These are phyloP conservation scores for Calonectria honghensis DNA, from an alignment of 2,329 filamentous ascomycete species.

Conservation along the genomic window DNA sequence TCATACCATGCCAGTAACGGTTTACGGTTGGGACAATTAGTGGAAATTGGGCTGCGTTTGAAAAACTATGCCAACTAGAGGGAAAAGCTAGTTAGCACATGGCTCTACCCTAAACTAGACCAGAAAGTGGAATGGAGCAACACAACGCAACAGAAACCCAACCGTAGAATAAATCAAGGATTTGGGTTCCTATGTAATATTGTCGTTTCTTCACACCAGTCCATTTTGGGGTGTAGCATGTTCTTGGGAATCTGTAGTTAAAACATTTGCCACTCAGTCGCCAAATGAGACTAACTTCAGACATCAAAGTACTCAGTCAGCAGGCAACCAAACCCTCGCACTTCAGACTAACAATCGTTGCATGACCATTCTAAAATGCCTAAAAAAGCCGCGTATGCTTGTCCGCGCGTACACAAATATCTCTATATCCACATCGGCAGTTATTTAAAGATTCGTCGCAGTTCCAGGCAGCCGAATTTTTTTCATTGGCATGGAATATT, in stretches of 20 bases:
- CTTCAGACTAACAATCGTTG: neutral
- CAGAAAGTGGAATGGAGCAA: neutral
- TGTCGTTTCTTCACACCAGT: neutral
- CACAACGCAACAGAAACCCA: neutral
- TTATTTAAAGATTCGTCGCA: neutral
- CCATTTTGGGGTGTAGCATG: neutral
- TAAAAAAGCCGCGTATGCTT: conserved; percentile 6
- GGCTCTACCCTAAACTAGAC: conserved; percentile 1
- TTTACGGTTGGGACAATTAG: neutral
- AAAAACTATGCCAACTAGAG: neutral
- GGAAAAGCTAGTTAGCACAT: neutral
- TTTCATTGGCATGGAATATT: neutral
- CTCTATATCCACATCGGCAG: neutral
- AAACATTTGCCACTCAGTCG: neutral
- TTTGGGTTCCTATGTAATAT: neutral
- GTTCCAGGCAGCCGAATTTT: conserved; percentile 24
- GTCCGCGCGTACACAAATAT: conserved; percentile 2
- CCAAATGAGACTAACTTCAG: neutral
- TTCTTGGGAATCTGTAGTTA: neutral
- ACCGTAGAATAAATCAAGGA: no score
- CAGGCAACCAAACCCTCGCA: neutral
- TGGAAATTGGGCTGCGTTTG: neutral
- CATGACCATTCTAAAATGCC: neutral
- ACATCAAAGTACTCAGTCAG: neutral
- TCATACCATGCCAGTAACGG: neutral